Conservation (phyloP, 2,329 filamentous ascomycete genomes). For the Fusarium tanahbumbuense region DNA sequence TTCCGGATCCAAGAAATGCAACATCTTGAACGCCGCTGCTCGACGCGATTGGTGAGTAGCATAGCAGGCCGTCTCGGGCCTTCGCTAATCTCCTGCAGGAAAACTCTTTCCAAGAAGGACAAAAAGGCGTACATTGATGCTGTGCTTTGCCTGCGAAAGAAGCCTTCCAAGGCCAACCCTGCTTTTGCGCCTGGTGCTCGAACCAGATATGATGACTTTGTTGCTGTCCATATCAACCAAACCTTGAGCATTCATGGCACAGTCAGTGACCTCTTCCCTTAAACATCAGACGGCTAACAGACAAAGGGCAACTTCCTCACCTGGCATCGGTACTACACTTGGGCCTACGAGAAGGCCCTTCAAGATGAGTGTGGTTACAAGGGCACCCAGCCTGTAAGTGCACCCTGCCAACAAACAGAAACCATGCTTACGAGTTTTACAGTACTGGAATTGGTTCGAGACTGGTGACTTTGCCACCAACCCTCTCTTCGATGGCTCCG, state of each 20-base stretch:
- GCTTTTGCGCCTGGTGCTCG: conserved; percentile 8
- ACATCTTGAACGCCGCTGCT: background rate
- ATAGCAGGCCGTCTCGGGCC: rapidly evolving
- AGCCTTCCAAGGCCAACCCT: conserved; percentile 1
- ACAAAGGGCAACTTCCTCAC: conserved; percentile 10
- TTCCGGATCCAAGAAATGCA: background rate
- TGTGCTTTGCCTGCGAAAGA: conserved; percentile 5
- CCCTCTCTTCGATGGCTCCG: conserved; percentile 10
- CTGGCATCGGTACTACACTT: conserved; percentile 20
- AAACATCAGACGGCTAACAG: background rate
- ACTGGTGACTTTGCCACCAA: background rate
- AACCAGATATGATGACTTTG: conserved; percentile 22
- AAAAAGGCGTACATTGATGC: conserved; percentile 7
- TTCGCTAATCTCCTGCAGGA: background rate
- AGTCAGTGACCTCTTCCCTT: rapidly evolving
- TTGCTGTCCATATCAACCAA: conserved; percentile 18
- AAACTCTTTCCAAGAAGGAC: background rate
- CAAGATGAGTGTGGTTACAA: conserved; percentile 20
- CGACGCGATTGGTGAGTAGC: conserved; percentile 3
- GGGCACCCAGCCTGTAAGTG: conserved; percentile 9
- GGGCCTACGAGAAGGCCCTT: conserved; percentile 10
- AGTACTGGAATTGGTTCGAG: conserved; percentile 26
- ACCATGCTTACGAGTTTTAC: rapidly evolving
- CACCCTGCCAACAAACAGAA: rapidly evolving
- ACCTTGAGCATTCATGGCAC: conserved; percentile 7